Conservation (phyloP, 768 basidiomycete genomes). For the Mycena floridula region DNA sequence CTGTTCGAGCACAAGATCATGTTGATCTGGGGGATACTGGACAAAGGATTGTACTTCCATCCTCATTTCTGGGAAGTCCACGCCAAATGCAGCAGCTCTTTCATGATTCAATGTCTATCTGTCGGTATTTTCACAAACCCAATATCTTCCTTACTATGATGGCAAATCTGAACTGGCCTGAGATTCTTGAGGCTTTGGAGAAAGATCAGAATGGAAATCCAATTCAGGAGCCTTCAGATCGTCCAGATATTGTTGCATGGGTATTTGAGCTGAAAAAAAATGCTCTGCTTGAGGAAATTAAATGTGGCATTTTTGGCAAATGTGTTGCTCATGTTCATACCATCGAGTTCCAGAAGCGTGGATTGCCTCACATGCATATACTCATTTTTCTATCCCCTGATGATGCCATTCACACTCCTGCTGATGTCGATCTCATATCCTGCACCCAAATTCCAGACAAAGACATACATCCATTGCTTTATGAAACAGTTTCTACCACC, state of each 20-base stretch:
- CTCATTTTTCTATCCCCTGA: too few relatives aligned
- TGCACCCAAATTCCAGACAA: constrained; percentile 3
- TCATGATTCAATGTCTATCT: constrained; percentile 31
- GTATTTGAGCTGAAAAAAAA: too few relatives aligned
- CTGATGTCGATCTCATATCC: too few relatives aligned
- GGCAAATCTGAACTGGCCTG: constrained; percentile 43
- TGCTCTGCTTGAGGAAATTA: constrained; percentile 8
- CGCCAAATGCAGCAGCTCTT: constrained; percentile 25
- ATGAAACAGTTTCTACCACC: not conserved
- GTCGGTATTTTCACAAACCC: constrained; percentile 16
- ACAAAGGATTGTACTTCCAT: constrained; percentile 20
- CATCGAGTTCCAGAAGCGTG: constrained; percentile 21
- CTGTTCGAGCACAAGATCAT: constrained; percentile 9
- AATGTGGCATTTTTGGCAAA: not conserved
- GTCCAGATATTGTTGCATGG: too few relatives aligned
- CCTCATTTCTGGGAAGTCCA: constrained; percentile 23
- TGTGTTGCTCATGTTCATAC: not conserved
- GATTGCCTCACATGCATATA: not conserved
- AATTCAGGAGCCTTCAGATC: not conserved
- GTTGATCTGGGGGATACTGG: constrained; percentile 16
- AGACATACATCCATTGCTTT: constrained; percentile 2
- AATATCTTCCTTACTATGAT: constrained; percentile 42
- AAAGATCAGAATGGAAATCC: not conserved
- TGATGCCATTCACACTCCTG: not conserved
- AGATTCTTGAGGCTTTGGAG: constrained; percentile 37